Percentiles rank a stretch among this genome's conserved stretches.
phyloP scores from a whole-genome alignment of 179 eudicot genomes.

The Beta macrorhiza region DNA sequence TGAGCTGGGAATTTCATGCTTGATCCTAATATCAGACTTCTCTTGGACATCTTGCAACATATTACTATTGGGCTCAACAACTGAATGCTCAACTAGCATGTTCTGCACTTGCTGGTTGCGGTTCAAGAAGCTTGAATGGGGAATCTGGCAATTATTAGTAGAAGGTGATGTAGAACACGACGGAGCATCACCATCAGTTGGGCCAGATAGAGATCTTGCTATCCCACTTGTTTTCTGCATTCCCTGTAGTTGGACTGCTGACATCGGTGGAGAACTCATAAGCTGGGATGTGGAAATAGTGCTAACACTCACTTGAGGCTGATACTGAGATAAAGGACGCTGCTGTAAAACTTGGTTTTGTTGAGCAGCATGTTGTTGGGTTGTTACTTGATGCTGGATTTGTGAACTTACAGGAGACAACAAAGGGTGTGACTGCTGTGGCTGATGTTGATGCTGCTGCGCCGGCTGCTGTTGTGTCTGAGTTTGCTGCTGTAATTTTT shows the following conservation, averaged over 20 bases:
- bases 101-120: conserved; percentile 53
- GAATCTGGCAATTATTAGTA: conserved; percentile 63
- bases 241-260: conserved; percentile 53
- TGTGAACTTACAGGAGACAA: conserved; percentile 48
- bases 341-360: conserved; percentile 54
- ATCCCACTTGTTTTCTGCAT: conserved; percentile 48
- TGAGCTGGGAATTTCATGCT: conserved; percentile 52
- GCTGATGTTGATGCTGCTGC: conserved; percentile 57
- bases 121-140: conserved; percentile 47
- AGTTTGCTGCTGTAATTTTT: conserved; percentile 58
- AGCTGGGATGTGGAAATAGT: conserved; percentile 45
- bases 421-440: conserved; percentile 49
- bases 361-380: conserved; percentile 49
- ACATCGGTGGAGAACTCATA: conserved; percentile 50
- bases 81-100: conserved; percentile 43
- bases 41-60: conserved; percentile 52
- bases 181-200: conserved; percentile 67
- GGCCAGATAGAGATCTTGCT: conserved; percentile 51
- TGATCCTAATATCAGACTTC: conserved; percentile 49
- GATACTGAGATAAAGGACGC: conserved; percentile 39
- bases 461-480: conserved; percentile 44
- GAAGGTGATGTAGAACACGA: conserved; percentile 95
- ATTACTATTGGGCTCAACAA: conserved; percentile 43
- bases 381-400: conserved; percentile 50
- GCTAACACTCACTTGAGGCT: conserved; percentile 42